Percentiles rank a stretch among this genome's conserved stretches.
phyloP scores from a whole-genome alignment of 176 grass and related monocot genomes.

The Luzula sylvatica region DNA sequence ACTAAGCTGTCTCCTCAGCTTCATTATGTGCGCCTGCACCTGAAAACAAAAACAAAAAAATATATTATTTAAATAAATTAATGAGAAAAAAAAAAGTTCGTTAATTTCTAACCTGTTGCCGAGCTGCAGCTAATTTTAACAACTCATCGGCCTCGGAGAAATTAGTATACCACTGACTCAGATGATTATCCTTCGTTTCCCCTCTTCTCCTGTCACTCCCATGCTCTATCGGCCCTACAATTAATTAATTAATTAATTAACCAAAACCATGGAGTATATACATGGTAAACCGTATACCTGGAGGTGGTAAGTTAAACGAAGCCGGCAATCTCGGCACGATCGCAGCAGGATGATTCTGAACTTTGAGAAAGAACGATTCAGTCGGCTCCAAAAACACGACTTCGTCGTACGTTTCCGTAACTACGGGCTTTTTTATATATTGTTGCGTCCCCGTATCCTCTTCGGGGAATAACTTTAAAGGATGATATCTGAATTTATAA shows the following conservation, averaged over 20 bases:
- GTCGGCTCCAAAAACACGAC: constrained; percentile 70
- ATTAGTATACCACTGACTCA: constrained; percentile 73
- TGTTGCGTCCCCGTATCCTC: constrained; percentile 48
- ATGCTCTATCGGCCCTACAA: constrained; percentile 40
- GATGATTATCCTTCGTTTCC: constrained; percentile 82
- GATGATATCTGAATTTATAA: constrained; percentile 54
- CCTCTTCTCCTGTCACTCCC: constrained; percentile 59
- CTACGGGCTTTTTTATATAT: constrained; percentile 69
- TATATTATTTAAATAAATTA: constrained; percentile 2
- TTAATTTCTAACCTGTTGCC: constrained; percentile 52
- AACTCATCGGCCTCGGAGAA: constrained; percentile 98
- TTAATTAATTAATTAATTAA: background rate
- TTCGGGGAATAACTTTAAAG: constrained; percentile 78
- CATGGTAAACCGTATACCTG: constrained; percentile 29
- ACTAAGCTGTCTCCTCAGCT: constrained; percentile 85
- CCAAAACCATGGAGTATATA: background rate
- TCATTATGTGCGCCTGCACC: constrained; percentile 87
- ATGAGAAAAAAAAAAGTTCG: constrained; percentile 9
- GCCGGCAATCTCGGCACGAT: constrained; percentile 72
- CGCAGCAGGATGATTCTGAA: constrained; percentile 93
- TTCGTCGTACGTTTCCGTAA: constrained; percentile 77
- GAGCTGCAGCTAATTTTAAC: constrained; percentile 81
- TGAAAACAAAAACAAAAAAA: constrained; percentile 19
- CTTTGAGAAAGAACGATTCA: constrained; percentile 63
- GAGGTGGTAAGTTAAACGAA: constrained; percentile 57